Evolutionary conservation across 148 eudicot genomes (phyloP), one percentile per base, ranked within the genome.

Genomic region (Beta vulgaris): DNA sequence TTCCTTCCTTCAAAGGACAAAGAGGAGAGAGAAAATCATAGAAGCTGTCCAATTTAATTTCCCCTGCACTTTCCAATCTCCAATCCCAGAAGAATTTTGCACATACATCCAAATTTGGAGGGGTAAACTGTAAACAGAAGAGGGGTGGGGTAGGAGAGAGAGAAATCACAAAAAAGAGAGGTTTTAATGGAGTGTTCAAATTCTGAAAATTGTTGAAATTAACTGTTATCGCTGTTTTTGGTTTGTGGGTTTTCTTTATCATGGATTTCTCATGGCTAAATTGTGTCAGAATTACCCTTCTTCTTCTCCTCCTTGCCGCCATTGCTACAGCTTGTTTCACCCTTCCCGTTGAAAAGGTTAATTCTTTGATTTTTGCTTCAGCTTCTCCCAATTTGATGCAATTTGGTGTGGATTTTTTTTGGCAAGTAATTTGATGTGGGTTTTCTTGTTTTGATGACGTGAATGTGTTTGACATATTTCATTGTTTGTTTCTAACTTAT

Each of bases 331-430:
- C 93, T 73, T 91, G 90, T 63, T 85, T 84, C 73, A 90, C 98
- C 76, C 90, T 91, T 23, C 98, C 98, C 29, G 75, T 90, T 44
- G 89, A 94, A 79, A 80, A 94, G 98, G 98, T 93, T 42, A 6
- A 34, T 74, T 68, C 54, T 55, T 44, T 78, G 54, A 53, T 6
- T 23, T 69, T 49, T 5, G 3, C 62, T 32, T 43, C 34, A 32
- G 46, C 73, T 32, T 44, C 40, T 39, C 16, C 29, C 3, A 21
- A 42, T 26, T 79, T 76, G 18, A 28, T 71, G 37, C 2, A 32
- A 18, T 66, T 44, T 58, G 13, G 21, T 66, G 21, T 70, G 60
- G 73, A 31, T 73, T n/a, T n/a, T n/a, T n/a, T n/a, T n/a, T n/a
- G n/a, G n/a, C n/a, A n/a, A n/a, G n/a, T n/a, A n/a, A 55, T 60